phyloP scores from a whole-genome alignment of 176 grass and related monocot genomes.

The Ampelocalamus luodianensis region DNA sequence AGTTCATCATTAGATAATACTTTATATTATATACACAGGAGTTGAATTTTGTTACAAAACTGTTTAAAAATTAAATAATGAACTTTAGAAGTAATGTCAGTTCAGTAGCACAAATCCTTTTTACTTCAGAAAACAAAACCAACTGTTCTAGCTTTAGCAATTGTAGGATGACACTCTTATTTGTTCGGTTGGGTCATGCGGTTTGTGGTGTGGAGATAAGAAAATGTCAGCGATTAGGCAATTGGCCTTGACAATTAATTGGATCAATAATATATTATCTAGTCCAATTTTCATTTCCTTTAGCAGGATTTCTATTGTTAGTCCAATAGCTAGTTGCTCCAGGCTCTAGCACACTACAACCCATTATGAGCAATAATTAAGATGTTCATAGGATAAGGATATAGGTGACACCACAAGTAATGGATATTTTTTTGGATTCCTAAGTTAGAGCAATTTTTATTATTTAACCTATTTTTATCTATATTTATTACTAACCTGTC shows the following conservation, averaged over 20 bases:
- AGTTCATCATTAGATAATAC: neutral
- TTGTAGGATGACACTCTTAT: neutral
- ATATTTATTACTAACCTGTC: no score
- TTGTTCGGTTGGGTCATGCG: no score
- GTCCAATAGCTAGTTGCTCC: neutral
- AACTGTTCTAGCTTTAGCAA: neutral
- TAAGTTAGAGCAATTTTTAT: no score
- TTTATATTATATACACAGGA: neutral
- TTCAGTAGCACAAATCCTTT: no score
- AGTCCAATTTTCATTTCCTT: neutral
- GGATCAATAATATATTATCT: neutral
- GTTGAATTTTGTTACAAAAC: neutral
- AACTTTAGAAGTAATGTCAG: neutral
- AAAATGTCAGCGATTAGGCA: neutral
- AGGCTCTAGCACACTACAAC: neutral
- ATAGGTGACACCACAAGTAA: neutral
- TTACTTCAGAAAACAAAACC: neutral
- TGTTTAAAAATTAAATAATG: neutral
- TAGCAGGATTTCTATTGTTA: neutral
- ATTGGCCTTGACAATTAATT: neutral
- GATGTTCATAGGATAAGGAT: neutral
- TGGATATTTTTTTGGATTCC: no score
- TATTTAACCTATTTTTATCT: no score
- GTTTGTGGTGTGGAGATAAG: neutral
- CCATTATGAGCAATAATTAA: neutral